Conservation (phyloP, 441 rosid species). For the Populus hybrid region DNA sequence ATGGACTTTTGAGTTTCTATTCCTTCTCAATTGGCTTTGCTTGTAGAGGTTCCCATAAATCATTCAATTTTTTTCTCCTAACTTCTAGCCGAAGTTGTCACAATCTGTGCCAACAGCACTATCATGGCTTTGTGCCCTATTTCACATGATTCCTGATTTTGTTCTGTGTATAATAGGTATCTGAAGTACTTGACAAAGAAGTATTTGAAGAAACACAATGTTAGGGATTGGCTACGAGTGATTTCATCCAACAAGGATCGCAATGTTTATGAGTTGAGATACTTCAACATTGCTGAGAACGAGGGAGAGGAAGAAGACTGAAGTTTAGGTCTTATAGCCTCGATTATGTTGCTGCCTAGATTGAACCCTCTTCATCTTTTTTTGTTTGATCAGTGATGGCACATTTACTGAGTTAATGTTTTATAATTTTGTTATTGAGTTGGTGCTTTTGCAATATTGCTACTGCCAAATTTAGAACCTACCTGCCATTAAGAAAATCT, state of each 20-base stretch:
- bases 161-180: neutral
- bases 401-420: neutral
- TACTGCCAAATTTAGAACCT: neutral
- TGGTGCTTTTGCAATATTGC: neutral
- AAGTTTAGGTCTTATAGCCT: neutral
- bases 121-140: neutral
- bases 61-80: neutral
- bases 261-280: conserved; percentile 54
- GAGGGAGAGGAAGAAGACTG: conserved; percentile 79
- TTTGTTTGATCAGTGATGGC: neutral
- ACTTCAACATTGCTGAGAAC: conserved; percentile 87
- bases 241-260: neutral
- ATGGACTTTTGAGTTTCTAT: neutral
- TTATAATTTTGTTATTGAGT: neutral
- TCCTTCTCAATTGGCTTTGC: neutral
- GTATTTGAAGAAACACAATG: neutral
- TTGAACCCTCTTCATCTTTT: neutral
- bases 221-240: neutral
- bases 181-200: neutral
- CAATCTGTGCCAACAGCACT: neutral
- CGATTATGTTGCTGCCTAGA: neutral
- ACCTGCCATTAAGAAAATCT: neutral
- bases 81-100: neutral
- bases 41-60: neutral
- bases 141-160: neutral